Evolutionary conservation across 805 yeast species (phyloP).

Genomic region (Blastobotrys robertii): DNA sequence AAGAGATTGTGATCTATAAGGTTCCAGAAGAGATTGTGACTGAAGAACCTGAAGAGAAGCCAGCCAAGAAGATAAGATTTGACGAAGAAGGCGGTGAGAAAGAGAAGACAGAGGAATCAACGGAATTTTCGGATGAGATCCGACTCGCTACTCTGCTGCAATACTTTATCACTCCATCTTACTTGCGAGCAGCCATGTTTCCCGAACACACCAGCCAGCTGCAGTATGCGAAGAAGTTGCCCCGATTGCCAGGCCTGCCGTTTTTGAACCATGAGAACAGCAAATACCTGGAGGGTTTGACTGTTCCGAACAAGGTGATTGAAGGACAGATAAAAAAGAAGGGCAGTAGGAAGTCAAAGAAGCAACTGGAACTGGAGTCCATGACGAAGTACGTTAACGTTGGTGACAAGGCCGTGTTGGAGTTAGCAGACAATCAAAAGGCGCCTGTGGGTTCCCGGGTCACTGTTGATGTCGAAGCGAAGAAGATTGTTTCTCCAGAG

Average conservation of each 20-base stretch:
- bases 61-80: slow-evolving; percentile 30
- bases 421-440: slow-evolving; percentile 42
- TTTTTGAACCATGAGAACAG: slow-evolving; percentile 45
- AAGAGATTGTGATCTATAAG: slow-evolving; percentile 66
- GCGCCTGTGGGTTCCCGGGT: slow-evolving; percentile 75
- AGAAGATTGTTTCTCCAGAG: slow-evolving; percentile 56
- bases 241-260: slow-evolving; percentile 64
- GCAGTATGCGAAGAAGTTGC: slow-evolving; percentile 56
- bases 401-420: slow-evolving; percentile 52
- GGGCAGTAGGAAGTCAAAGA: slow-evolving; percentile 35
- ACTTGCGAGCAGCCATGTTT: slow-evolving; percentile 58
- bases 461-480: slow-evolving; percentile 57
- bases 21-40: slow-evolving; percentile 26
- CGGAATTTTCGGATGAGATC: slow-evolving; percentile 30
- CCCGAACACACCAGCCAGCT: slow-evolving; percentile 36
- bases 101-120: slow-evolving; percentile 13
- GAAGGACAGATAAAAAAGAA: slow-evolving; percentile 19
- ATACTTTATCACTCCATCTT: slow-evolving; percentile 77
- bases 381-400: slow-evolving; percentile 69
- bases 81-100: slow-evolving; percentile 22
- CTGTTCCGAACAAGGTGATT: slow-evolving; percentile 26
- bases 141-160: slow-evolving; percentile 63
- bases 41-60: slow-evolving; percentile 18
- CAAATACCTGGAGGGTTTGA: slow-evolving; percentile 56
- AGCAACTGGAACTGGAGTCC: slow-evolving; percentile 41